phyloP scores from a whole-genome alignment of 768 basidiomycete genomes.

The Lyophyllum atratum region DNA sequence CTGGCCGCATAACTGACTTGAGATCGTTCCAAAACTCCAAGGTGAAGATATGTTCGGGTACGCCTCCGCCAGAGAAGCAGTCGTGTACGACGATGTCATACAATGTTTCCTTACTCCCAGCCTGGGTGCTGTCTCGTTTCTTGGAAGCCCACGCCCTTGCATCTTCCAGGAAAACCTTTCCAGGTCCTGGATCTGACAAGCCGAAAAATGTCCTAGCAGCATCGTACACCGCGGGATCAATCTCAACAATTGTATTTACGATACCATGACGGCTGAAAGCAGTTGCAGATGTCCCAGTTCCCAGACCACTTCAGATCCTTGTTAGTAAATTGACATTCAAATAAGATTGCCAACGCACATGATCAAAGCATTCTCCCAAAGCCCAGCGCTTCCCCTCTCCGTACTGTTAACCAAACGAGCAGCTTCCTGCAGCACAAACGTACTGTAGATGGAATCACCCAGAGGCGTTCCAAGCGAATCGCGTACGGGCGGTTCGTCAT shows the following conservation, averaged over 20 bases:
- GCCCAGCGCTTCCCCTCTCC: conserved; percentile 32
- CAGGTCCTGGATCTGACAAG: conserved; percentile 62
- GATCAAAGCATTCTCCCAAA: conserved; percentile 58
- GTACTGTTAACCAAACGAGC: conserved; percentile 67
- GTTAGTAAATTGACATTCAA: conserved; percentile 9
- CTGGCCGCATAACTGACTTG: conserved; percentile 58
- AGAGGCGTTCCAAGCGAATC: conserved; percentile 57
- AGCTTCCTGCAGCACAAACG: conserved; percentile 89
- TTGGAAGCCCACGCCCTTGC: conserved; percentile 70
- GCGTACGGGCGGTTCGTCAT: conserved; percentile 39
- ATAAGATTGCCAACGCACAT: conserved; percentile 52
- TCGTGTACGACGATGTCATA: conserved; percentile 87
- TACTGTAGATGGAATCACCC: conserved; percentile 80
- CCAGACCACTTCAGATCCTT: conserved; percentile 69
- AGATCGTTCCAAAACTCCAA: conserved; percentile 81
- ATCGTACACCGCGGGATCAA: conserved; percentile 87
- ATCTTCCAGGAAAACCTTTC: conserved; percentile 73
- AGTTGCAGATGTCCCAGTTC: conserved; percentile 79
- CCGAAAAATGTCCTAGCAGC: conserved; percentile 82
- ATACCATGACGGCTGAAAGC: conserved; percentile 72
- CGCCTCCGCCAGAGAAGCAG: conserved; percentile 92
- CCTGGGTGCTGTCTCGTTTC: conserved; percentile 29
- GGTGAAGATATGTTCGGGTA: conserved; percentile 85
- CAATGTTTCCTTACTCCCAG: conserved; percentile 30
- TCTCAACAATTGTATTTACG: conserved; percentile 84